Percentiles rank a stretch among this genome's conserved stretches.
These are phyloP conservation scores for Kwoniella newhampshirensis DNA, from an alignment of 768 basidiomycete genomes.

Conservation along the genomic window DNA sequence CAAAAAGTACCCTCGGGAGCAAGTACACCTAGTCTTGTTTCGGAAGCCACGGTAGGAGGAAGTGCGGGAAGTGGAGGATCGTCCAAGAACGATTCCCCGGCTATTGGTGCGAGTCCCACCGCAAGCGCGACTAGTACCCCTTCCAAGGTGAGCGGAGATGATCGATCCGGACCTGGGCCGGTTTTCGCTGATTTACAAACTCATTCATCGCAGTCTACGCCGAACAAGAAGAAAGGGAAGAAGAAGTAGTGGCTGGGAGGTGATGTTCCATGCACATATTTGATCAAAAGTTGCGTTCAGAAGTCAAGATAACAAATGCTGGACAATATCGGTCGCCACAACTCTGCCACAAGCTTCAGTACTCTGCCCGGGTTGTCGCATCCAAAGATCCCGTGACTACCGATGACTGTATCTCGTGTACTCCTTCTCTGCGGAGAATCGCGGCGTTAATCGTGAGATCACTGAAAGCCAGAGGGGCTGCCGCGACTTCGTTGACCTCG, in stretches of 20 bases:
- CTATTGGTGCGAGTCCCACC: neutral
- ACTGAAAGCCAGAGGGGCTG: neutral
- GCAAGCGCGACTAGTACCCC: slow-evolving; percentile 22
- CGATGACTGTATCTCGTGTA: too few species aligned
- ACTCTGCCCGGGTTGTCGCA: too few species aligned
- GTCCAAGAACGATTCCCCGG: slow-evolving; percentile 11
- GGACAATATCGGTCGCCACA: too few species aligned
- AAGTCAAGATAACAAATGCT: too few species aligned
- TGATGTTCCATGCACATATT: neutral
- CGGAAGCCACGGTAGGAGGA: neutral
- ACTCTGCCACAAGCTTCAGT: too few species aligned
- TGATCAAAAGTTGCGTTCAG: neutral
- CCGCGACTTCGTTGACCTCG: too few species aligned
- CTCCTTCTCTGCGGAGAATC: neutral
- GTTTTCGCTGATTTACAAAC: too few species aligned
- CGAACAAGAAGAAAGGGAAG: slow-evolving; percentile 49
- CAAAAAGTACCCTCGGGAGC: slow-evolving; percentile 11
- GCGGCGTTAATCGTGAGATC: neutral
- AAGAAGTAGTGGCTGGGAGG: slow-evolving; percentile 24
- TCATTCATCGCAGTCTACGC: slow-evolving; percentile 17
- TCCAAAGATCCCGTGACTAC: slow-evolving; percentile 1
- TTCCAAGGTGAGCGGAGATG: slow-evolving; percentile 20
- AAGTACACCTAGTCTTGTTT: neutral
- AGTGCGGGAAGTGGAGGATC: neutral
- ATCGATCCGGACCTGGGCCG: neutral